phyloP scores from a whole-genome alignment of 148 eudicot genomes.

The Oxyria digyna region DNA sequence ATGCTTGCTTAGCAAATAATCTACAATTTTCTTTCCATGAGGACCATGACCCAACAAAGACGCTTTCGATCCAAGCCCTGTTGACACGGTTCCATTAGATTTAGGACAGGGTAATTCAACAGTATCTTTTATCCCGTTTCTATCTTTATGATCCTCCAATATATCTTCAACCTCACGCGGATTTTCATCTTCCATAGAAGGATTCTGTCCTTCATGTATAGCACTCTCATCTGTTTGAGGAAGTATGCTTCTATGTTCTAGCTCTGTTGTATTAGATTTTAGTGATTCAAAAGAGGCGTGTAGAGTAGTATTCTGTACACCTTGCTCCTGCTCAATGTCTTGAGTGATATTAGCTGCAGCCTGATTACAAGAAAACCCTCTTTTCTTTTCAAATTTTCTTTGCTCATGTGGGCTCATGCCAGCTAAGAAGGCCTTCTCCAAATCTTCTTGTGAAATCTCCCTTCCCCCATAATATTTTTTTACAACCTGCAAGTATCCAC shows the following conservation, averaged over 20 bases:
- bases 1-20: slow-evolving; percentile 40
- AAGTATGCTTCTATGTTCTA: neutral
- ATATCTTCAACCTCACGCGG: slow-evolving; percentile 12
- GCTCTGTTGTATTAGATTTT: slow-evolving; percentile 8
- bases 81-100: slow-evolving; percentile 13
- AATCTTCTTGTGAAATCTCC: slow-evolving; percentile 58
- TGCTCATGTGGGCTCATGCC: slow-evolving; percentile 92
- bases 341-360: slow-evolving; percentile 14
- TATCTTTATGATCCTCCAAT: neutral
- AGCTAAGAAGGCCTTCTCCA: slow-evolving; percentile 67
- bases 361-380: slow-evolving; percentile 27
- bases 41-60: slow-evolving; percentile 96
- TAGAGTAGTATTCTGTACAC: neutral
- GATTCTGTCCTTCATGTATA: neutral
- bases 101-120: slow-evolving; percentile 7
- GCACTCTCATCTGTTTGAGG: slow-evolving; percentile 8
- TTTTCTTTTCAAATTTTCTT: slow-evolving; percentile 61
- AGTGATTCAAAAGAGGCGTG: neutral
- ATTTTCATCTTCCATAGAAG: slow-evolving; percentile 4
- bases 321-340: slow-evolving; percentile 13
- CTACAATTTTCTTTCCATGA: slow-evolving; percentile 87
- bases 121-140: slow-evolving; percentile 14
- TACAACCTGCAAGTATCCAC: slow-evolving; percentile 40
- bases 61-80: slow-evolving; percentile 42
- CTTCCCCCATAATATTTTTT: slow-evolving; percentile 78